phyloP scores from a whole-genome alignment of 1,284 basidiomycete genomes.

The Melampsora larici-populina region DNA sequence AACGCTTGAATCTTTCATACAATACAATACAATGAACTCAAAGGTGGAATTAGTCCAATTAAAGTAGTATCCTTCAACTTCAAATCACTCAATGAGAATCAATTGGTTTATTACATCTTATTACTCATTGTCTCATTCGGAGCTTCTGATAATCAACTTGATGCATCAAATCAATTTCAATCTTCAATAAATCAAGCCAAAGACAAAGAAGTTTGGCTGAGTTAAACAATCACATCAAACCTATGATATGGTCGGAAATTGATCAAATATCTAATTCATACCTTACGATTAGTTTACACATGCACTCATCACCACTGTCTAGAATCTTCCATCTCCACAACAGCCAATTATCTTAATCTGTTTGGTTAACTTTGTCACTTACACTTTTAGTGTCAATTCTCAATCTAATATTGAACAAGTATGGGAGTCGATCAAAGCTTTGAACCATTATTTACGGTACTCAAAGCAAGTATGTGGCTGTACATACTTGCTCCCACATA shows the following conservation, averaged over 20 bases:
- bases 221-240: background rate
- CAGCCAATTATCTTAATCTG: slow-evolving; percentile 27
- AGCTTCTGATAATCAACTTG: background rate
- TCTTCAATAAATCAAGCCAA: background rate
- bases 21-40: no score
- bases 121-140: slow-evolving; percentile 31
- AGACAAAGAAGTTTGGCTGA: slow-evolving; percentile 28
- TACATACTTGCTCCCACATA: no score
- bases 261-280: no score
- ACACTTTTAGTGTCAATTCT: slow-evolving; percentile 21
- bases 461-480: no score
- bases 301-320: slow-evolving; percentile 24
- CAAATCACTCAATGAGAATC: no score
- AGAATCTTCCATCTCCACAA: no score
- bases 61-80: no score
- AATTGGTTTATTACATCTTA: no score
- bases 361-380: slow-evolving; percentile 27
- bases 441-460: slow-evolving; percentile 24
- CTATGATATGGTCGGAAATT: background rate
- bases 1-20: no score
- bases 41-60: no score
- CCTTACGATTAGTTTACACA: no score
- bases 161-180: background rate
- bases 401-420: no score
- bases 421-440: slow-evolving; percentile 39